phyloP scores from a whole-genome alignment of 805 yeast species.

The Yamadazyma kitorensis region DNA sequence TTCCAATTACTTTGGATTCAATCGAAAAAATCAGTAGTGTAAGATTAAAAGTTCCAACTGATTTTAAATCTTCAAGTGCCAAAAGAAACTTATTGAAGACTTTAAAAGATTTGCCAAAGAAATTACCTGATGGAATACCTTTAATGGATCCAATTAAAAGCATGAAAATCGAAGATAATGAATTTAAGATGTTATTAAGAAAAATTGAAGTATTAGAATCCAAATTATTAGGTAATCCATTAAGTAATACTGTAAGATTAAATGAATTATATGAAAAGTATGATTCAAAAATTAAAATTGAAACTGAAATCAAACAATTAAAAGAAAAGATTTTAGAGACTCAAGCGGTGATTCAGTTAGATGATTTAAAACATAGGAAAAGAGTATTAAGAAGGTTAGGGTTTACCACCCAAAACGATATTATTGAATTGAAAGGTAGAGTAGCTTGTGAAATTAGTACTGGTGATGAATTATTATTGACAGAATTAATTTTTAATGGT shows the following conservation, averaged over 20 bases:
- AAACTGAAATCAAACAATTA: conserved; percentile 54
- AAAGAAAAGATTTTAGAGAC: conserved; percentile 74
- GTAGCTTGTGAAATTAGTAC: conserved; percentile 96
- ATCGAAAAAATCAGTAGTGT: conserved; percentile 74
- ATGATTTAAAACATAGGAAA: conserved; percentile 89
- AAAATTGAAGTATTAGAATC: conserved; percentile 82
- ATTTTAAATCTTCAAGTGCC: conserved; percentile 54
- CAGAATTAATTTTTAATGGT: conserved; percentile 94
- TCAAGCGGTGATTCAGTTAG: conserved; percentile 88
- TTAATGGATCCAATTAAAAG: conserved; percentile 83
- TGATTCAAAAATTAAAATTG: conserved; percentile 59
- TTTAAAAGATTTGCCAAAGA: conserved; percentile 71
- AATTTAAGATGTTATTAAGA: conserved; percentile 65
- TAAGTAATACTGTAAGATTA: conserved; percentile 59
- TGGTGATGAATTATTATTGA: conserved; percentile 80
- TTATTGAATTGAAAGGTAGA: conserved; percentile 94
- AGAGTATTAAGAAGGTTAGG: conserved; percentile 90
- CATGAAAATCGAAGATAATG: conserved; percentile 87
- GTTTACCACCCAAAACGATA: conserved; percentile 80
- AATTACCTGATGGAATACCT: conserved; percentile 92
- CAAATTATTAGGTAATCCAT: conserved; percentile 67
- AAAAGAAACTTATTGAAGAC: conserved; percentile 67
- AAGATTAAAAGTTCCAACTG: conserved; percentile 77
- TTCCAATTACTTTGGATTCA: conserved; percentile 82
- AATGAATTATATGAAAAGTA: conserved; percentile 63